Base-by-base conservation (phyloP, 306 rosid genomes). In the Cyclanthera cordifolia region DNA sequence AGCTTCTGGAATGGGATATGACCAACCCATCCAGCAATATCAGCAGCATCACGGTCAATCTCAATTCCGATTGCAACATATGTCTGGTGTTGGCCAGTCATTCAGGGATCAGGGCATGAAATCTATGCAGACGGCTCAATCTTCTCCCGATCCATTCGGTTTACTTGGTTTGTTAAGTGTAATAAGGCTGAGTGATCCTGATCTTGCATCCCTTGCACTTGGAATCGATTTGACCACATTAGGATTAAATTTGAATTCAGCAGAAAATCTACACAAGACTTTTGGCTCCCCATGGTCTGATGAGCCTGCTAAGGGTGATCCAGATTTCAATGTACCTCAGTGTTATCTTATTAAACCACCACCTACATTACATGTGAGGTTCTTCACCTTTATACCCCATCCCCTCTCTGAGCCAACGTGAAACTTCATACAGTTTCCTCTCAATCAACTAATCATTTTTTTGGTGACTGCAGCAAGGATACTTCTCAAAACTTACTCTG, bases 261-360 rank as follows among this genome's bases (percentile, higher is more conserved):
- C 93, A 5, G 98, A 93, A 69, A 89, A 89, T 82, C 95, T 93
- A 71, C 95, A 93, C 77, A 89, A 89, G 83, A 93, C 89, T 76
- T 93, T 93, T 80, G 92, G 88, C 56, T 93, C 98, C 59, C 98
- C 98, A 16, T 93, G 98, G 98, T 88, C 95, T 56, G 96, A 93
- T 43, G 98, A 86, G 82, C 89, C 98, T 4, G 88, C 87, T 39
- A 93, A 89, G 83, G 93, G 93, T 24, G 98, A 93, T 79, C 95
- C 98, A 43, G 95, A 93, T 72, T 93, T 93, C 73, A 80, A 37
- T 49, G 89, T 89, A 55, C 98, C 95, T 1, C 93, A 85, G 67
- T 93, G 98, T 82, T 93, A 93, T 57, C 76, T 73, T 30, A 84
- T 88, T 15, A 88, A 93, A 84, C 91, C 78, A 67, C 93, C 95